These are phyloP conservation scores for Aspergillus biplanus DNA, from an alignment of 495 filamentous ascomycete genomes.

Conservation along the genomic window DNA sequence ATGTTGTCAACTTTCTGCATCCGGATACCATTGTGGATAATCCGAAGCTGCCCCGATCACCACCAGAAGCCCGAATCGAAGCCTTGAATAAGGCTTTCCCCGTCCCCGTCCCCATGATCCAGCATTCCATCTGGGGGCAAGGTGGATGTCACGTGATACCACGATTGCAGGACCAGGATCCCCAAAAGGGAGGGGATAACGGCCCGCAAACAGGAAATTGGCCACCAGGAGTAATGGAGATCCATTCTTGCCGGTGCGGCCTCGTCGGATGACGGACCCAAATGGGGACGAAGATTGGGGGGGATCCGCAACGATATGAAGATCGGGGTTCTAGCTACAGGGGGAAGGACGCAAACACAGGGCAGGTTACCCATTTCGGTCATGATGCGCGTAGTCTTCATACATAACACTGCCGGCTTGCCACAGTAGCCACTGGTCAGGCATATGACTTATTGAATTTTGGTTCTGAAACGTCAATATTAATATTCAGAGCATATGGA, in stretches of 20 bases:
- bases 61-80: not conserved
- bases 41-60: not conserved
- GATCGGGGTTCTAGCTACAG: not conserved
- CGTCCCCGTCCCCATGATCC: constrained; percentile 2
- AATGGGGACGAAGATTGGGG: not conserved
- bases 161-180: constrained; percentile 4
- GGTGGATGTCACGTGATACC: constrained; percentile 19
- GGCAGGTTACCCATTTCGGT: not conserved
- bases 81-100: not conserved
- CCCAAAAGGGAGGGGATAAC: not conserved
- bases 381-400: not conserved
- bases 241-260: constrained; percentile 14
- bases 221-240: constrained; percentile 13
- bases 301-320: not conserved
- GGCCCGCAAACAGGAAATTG: constrained; percentile 10
- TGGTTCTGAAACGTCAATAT: not conserved
- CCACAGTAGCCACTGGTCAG: not conserved
- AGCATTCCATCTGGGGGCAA: constrained; percentile 16
- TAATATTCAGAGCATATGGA: not conserved
- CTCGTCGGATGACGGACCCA: not conserved
- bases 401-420: not conserved
- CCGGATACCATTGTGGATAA: constrained; percentile 1
- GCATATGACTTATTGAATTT: not conserved
- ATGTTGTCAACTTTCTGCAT: constrained; percentile 7
- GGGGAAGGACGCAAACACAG: constrained; percentile 3